phyloP scores from a whole-genome alignment of 2,329 filamentous ascomycete genomes.

The Penicillium sp. region DNA sequence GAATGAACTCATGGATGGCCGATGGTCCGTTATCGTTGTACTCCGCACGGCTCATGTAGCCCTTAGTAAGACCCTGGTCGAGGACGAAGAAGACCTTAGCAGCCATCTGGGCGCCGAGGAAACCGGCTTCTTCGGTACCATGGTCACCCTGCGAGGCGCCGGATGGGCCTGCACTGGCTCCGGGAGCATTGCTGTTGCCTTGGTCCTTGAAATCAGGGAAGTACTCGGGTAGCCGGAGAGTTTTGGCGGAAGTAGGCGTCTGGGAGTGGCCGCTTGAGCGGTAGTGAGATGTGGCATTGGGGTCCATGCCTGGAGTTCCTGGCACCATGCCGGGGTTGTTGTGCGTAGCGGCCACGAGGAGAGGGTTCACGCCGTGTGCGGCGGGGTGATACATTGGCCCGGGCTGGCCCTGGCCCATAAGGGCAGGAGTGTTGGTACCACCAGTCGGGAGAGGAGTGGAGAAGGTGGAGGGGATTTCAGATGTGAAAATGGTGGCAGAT shows the following conservation, averaged over 20 bases:
- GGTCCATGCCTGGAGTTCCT: constrained; percentile 39
- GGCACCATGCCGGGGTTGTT: constrained; percentile 39
- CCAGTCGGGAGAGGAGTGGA: constrained; percentile 88
- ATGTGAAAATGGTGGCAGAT: constrained; percentile 94
- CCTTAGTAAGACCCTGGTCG: constrained; percentile 65
- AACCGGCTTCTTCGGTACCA: constrained; percentile 76
- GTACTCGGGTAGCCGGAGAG: constrained; percentile 75
- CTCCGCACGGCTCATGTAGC: constrained; percentile 66
- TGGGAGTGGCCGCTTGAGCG: constrained; percentile 64
- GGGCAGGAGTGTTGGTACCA: constrained; percentile 76
- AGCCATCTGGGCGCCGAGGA: constrained; percentile 83
- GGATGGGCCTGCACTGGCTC: constrained; percentile 32
- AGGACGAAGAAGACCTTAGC: constrained; percentile 71
- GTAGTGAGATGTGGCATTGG: constrained; percentile 43
- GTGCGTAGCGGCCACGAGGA: constrained; percentile 81
- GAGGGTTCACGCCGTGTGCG: constrained; percentile 72
- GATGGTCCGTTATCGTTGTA: constrained; percentile 66
- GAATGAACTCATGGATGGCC: constrained; percentile 59
- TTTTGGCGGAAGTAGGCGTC: constrained; percentile 81
- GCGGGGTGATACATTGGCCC: constrained; percentile 56
- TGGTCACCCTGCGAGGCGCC: constrained; percentile 34
- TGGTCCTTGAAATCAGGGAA: constrained; percentile 87
- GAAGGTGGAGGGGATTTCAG: constrained; percentile 89
- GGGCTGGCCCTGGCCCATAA: constrained; percentile 36
- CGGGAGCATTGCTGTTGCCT: constrained; percentile 37